Percentiles rank a stretch among this genome's conserved stretches.
These are phyloP conservation scores for Cutaneotrichosporon mucoides DNA, from an alignment of 1,284 basidiomycete genomes.

Conservation along the genomic window DNA sequence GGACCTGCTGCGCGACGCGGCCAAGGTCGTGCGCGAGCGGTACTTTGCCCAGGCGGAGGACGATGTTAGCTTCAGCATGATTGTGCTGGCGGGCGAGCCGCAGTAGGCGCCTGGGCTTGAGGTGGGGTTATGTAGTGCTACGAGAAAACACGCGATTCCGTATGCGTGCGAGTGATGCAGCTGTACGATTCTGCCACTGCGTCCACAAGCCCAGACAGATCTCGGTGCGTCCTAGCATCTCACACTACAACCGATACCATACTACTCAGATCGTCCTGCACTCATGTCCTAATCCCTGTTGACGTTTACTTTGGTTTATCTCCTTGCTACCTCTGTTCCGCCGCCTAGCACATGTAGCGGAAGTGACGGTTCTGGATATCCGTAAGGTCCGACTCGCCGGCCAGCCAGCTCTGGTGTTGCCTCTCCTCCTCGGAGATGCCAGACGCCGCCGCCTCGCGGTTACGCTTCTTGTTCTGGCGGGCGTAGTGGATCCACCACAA, in stretches of 20 bases:
- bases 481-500: constrained; percentile 26
- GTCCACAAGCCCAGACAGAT: no score
- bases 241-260: no score
- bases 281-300: no score
- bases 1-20: constrained; percentile 67
- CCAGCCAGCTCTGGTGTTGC: constrained; percentile 24
- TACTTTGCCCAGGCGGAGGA: constrained; percentile 55
- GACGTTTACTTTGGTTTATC: no score
- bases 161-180: no score
- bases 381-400: constrained; percentile 32
- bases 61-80: constrained; percentile 48
- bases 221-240: no score
- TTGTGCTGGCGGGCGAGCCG: constrained; percentile 45
- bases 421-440: constrained; percentile 28
- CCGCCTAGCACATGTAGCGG: constrained; percentile 5
- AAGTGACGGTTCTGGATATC: constrained; percentile 19
- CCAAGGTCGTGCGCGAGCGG: constrained; percentile 61
- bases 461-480: constrained; percentile 24
- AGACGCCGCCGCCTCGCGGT: constrained; percentile 12
- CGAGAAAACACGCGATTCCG: no score
- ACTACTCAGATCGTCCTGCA: no score
- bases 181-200: no score
- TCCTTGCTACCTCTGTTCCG: no score
- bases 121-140: no score
- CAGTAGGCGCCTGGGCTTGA: constrained; percentile 12